Evolutionary conservation across 768 basidiomycete genomes (phyloP), one percentile per base, ranked within the genome.

Genomic region (Termitomyces titanicus): DNA sequence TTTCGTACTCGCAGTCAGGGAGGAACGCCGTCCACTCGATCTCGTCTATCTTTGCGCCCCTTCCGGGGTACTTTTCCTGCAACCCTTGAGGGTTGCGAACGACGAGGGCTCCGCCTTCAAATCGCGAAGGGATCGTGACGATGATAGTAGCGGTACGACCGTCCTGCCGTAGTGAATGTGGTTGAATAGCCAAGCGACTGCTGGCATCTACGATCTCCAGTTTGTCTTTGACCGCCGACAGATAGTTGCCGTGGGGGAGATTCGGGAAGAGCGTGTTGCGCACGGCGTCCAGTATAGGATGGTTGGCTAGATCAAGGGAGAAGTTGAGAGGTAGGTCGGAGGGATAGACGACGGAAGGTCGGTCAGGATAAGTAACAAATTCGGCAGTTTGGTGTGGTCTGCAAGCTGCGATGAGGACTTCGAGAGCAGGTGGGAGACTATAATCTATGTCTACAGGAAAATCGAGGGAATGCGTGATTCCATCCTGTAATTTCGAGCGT

Each of bases 11-110:
- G 69, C 88, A 89, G 59, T 90, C 88, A 5, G 82, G 76, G 47
- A 84, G 73, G 72, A 88, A 86, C 18, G 88, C 89, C 0, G 83
- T 78, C 90, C 90, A 92, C 57, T 92, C 89, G 56, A 92, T 76
- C 60, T 87, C 81, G 5, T 80, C 85, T 31, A 74, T 71, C 63
- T 85, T 84, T 35, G 86, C 81, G 9, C 82, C 84, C 0, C 81
- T 72, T 6, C 80, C 84, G 40, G 75, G 75, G 70, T 85, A 91
- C 56, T 72, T 80, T 65, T 92, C 89, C 51, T 81, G 78, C 7
- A 68, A 65, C 0, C 80, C 82, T 1, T 84, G 81, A 2, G 71
- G 60, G 63, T 83, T 79, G 18, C 79, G 80, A 37, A 92, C 71
- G 53, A 85, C 60, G 38, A 90, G 67, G 1, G 78, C 74, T 5